Evolutionary conservation across 2,329 filamentous ascomycete genomes (phyloP).

Genomic region (Pseudocercospora macadamiae): DNA sequence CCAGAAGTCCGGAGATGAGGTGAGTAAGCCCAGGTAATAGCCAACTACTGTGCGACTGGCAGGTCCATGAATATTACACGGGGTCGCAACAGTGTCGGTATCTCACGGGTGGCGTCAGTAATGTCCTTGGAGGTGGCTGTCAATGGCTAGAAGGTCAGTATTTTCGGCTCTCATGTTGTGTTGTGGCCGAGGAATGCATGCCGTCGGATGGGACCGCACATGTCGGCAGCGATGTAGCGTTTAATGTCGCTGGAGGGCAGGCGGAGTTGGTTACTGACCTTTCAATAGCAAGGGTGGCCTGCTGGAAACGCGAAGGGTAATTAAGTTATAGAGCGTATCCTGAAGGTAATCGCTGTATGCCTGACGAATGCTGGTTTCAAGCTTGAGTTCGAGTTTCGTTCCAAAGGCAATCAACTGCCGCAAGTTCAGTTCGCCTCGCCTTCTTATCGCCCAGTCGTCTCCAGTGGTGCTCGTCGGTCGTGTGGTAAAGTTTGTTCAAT

Average conservation of each 20-base stretch:
- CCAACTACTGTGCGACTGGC: conserved; percentile 1
- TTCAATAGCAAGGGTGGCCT: background rate
- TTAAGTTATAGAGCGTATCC: background rate
- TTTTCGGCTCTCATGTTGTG: background rate
- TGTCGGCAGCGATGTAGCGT: background rate
- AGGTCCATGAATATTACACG: conserved; percentile 4
- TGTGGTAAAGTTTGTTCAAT: background rate
- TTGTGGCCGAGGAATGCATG: conserved; percentile 7
- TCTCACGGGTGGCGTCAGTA: background rate
- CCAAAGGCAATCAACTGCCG: conserved; percentile 1
- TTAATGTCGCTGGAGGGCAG: background rate
- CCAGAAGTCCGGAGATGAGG: background rate
- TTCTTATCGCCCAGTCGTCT: background rate
- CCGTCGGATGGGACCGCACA: background rate
- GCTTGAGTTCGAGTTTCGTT: background rate
- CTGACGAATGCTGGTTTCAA: background rate
- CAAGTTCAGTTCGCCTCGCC: background rate
- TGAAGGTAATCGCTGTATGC: conserved; percentile 3
- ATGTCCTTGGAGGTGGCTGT: background rate
- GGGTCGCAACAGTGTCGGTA: background rate
- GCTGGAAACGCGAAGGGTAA: background rate
- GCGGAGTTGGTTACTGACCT: conserved; percentile 2
- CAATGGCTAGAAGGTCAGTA: background rate
- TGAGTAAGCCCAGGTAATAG: background rate
- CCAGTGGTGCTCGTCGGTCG: background rate